Base-by-base conservation (phyloP, 495 filamentous ascomycete genomes). In the Xylaria telfairii region DNA sequence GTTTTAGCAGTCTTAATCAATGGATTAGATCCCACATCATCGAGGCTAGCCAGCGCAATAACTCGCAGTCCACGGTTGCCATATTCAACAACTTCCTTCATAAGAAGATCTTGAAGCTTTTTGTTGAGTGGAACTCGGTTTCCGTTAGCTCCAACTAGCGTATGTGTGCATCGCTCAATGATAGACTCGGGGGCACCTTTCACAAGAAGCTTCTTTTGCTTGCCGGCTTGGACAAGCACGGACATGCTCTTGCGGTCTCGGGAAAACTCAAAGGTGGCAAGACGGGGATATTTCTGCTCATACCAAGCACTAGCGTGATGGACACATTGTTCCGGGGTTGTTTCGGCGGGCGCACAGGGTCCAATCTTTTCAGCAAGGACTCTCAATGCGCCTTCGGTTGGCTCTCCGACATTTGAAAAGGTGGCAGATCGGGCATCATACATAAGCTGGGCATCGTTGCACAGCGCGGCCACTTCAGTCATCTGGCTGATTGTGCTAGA, bases 181-280 rank as follows among this genome's bases (percentile, higher is more conserved):
- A 98, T 89, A 9, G 93, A 92, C 80, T 99, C 96, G 13, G 96
- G 96, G 15, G 96, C 96, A 71, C 96, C 96, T 82, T 99, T 99
- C 70, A 98, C 96, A 30, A 99, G 88, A 17, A 99, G 90, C 77
- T 91, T 92, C 79, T 95, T 87, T 42, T 89, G 79, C 51, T 84
- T 85, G 57, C 85, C 88, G 54, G 87, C 83, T 65, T 91, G 90
- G 59, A 96, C 92, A 21, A 98, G 87, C 37, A 98, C 96, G 32
- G 96, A 99, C 96, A 99, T 99, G 78, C 96, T 98, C 87, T 99
- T 99, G 26, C 96, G 88, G 79, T 98, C 96, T 76, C 96, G 90
- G 6, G 96, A 98, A 81, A 99, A 99, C 78, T 99, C 96, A 72
- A 95, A 99, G 17, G 93, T 97, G 1, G 95, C 90, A 68, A 97